Conservation (phyloP, 129 eudicot genomes). For the Gnaphalium uliginosum region DNA sequence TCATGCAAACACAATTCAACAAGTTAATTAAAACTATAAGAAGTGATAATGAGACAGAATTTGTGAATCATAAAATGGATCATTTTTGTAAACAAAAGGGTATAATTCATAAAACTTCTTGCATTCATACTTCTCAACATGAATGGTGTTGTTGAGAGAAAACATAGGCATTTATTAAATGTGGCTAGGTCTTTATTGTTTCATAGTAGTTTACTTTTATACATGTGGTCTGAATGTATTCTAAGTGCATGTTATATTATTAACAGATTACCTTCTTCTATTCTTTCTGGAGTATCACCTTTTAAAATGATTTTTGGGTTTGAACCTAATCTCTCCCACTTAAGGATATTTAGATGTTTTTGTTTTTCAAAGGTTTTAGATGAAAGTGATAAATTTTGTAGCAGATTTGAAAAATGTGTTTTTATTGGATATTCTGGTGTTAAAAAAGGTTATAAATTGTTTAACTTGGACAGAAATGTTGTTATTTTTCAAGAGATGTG, state of each 20-base stretch:
- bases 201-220: neutral
- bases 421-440: neutral
- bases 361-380: neutral
- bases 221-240: neutral
- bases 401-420: too few relatives aligned
- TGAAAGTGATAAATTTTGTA: neutral
- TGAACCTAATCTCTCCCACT: neutral
- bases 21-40: neutral
- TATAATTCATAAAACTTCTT: neutral
- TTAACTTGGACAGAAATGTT: neutral
- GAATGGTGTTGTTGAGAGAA: too few relatives aligned
- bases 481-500: neutral
- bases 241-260: neutral
- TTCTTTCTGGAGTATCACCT: neutral
- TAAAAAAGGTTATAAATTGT: neutral
- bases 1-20: neutral
- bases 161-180: neutral
- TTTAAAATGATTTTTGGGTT: neutral
- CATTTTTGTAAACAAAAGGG: neutral
- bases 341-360: neutral
- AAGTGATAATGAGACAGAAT: neutral
- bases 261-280: neutral
- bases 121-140: neutral
- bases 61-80: neutral
- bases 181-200: neutral